Evolutionary conservation across 805 yeast genomes (phyloP), one percentile per base, ranked within the genome.

Genomic region (Lachancea mirantina): DNA sequence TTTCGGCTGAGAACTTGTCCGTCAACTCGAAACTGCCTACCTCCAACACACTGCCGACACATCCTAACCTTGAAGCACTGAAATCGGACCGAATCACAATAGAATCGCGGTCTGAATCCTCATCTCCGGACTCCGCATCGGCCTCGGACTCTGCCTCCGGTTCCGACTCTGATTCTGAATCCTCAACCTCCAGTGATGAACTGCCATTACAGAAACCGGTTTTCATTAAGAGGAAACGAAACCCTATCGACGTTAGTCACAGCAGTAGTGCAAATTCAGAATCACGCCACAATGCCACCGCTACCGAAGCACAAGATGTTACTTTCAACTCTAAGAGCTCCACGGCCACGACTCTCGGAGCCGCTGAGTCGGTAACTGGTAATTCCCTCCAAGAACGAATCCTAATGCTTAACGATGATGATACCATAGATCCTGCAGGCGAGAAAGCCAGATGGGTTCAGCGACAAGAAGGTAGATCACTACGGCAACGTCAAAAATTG

Each of bases 351-450:
- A 25, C 9, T 27, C 21, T 8, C 14, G 28, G 19, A 35, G 42
- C 30, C 5, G 22, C 23, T 4, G 11, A 8, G n/a, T 18, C 45
- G 24, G 41, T 46, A 17, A 45, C 57, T 3, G 52, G 53, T 22
- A 43, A 52, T 28, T 49, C 45, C 4, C 20, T 53, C 2, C n/a
- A 51, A 14, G 36, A 36, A 20, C 41, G 36, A 26, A 43, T 47
- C 3, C 19, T 52, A 34, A 28, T 27, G 13, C 28, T 55, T 6
- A 42, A 52, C 34, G 61, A 56, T 33, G 37, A 50, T 29, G 61
- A 55, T 35, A 26, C 39, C 2, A 14, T 36, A 2, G 45, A 56
- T 27, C 43, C 52, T 7, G 49, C 41, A 11, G 11, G 11, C 8
- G 61, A 56, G 26, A 39, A 21, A 14, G 23, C 35, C 23, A 23